A percentile compares a stretch with the other conserved stretches of the same genome.
phyloP scores from a whole-genome alignment of 2,329 filamentous ascomycete species.

The Xylaria sp. region DNA sequence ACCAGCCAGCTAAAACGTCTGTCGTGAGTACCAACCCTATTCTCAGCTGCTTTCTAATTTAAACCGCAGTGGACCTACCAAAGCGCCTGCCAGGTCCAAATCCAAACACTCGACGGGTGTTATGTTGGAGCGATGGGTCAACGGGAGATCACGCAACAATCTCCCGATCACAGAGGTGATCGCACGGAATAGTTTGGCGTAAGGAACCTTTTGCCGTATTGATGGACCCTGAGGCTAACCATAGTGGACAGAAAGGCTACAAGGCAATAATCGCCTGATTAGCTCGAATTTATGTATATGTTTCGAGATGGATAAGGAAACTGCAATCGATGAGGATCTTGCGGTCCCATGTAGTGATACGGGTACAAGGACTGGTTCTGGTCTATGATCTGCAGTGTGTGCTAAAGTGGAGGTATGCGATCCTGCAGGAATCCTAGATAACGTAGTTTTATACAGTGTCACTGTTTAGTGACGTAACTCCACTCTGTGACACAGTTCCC shows the following conservation, averaged over 20 bases:
- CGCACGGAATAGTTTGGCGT: slow-evolving; percentile 42
- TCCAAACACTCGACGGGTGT: slow-evolving; percentile 19
- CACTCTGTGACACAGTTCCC: slow-evolving; percentile 39
- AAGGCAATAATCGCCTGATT: slow-evolving; percentile 33
- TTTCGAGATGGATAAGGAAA: slow-evolving; percentile 34
- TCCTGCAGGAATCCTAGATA: slow-evolving; percentile 31
- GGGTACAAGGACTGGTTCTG: slow-evolving; percentile 18
- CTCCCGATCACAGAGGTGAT: slow-evolving; percentile 46
- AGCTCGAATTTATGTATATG: slow-evolving; percentile 39
- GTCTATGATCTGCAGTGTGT: slow-evolving; percentile 17
- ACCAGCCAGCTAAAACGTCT: slow-evolving; percentile 37
- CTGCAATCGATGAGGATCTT: slow-evolving; percentile 15
- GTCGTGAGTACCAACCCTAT: slow-evolving; percentile 33
- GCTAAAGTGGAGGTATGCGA: slow-evolving; percentile 22
- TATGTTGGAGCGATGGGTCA: slow-evolving; percentile 47
- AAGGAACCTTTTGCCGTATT: slow-evolving; percentile 24
- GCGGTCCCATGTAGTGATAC: slow-evolving; percentile 30
- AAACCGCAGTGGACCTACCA: slow-evolving; percentile 36
- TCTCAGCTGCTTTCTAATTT: slow-evolving; percentile 38
- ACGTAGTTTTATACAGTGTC: slow-evolving; percentile 39
- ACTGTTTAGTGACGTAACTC: slow-evolving; percentile 36
- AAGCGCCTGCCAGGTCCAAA: slow-evolving; percentile 26
- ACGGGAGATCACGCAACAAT: slow-evolving; percentile 41
- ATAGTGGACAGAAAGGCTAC: slow-evolving; percentile 34
- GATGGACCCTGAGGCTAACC: slow-evolving; percentile 33